Evolutionary conservation across 2,329 filamentous ascomycete species (phyloP).

Genomic region (Pseudopyricularia javanii): DNA sequence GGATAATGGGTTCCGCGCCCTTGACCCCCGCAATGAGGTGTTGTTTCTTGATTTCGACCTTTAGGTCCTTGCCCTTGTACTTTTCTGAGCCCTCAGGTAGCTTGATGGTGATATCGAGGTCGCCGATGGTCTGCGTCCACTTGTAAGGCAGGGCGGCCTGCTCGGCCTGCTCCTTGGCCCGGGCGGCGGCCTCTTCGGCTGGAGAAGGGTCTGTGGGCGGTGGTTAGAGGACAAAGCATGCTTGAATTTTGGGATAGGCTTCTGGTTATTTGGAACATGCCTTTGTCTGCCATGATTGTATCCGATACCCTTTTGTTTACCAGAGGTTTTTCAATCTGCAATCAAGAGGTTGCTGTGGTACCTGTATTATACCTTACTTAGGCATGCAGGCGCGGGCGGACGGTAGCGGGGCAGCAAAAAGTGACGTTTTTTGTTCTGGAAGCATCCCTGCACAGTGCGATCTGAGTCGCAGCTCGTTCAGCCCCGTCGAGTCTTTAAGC

Average conservation of each 20-base stretch:
- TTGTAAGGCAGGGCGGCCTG: slow-evolving; percentile 91
- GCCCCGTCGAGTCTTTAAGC: too few relatives aligned
- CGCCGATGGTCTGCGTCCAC: slow-evolving; percentile 87
- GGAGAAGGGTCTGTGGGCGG: slow-evolving; percentile 32
- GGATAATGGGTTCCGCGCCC: slow-evolving; percentile 74
- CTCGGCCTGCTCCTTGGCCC: slow-evolving; percentile 68
- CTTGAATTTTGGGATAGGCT: background rate
- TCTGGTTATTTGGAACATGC: background rate
- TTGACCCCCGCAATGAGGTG: slow-evolving; percentile 73
- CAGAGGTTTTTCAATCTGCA: background rate
- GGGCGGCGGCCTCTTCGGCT: slow-evolving; percentile 44
- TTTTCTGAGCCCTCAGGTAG: slow-evolving; percentile 53
- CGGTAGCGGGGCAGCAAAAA: background rate
- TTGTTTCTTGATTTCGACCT: slow-evolving; percentile 70
- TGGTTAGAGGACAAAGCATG: background rate
- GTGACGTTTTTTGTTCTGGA: background rate
- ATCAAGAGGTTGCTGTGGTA: too few relatives aligned
- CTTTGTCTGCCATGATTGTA: slow-evolving; percentile 3
- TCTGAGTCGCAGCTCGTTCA: too few relatives aligned
- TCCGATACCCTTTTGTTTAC: slow-evolving; percentile 1
- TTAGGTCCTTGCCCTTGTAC: slow-evolving; percentile 72
- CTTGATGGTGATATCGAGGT: slow-evolving; percentile 67
- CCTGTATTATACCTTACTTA: too few relatives aligned
- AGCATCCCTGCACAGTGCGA: background rate
- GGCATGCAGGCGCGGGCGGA: too few relatives aligned